A percentile compares a stretch with the other conserved stretches of the same genome.
Conservation (phyloP, 2,329 filamentous ascomycete genomes). For the Fusarium verrucosum region DNA sequence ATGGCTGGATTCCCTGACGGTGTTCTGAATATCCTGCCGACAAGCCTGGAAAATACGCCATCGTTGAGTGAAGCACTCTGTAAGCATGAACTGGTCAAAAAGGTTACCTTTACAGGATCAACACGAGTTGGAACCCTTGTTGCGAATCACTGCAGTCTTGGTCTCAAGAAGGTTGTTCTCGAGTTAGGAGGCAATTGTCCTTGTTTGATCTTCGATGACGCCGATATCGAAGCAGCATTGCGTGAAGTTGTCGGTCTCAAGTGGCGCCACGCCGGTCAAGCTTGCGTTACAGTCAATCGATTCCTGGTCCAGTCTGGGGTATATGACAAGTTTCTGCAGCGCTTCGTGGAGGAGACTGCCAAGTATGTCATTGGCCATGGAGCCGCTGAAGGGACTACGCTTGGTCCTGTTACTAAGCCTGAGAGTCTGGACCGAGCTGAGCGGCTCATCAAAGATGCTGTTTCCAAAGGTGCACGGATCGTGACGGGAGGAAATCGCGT, state of each 20-base stretch:
- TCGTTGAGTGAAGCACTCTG: slow-evolving; percentile 57
- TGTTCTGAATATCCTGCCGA: slow-evolving; percentile 65
- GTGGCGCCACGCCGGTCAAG: slow-evolving; percentile 75
- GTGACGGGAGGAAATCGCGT: slow-evolving; percentile 12
- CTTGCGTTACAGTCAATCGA: slow-evolving; percentile 71
- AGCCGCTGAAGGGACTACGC: slow-evolving; percentile 4
- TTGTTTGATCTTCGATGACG: slow-evolving; percentile 73
- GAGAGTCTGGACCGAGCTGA: slow-evolving; percentile 12
- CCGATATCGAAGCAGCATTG: slow-evolving; percentile 53
- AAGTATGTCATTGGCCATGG: slow-evolving; percentile 25
- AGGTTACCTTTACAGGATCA: slow-evolving; percentile 81
- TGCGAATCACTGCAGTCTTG: slow-evolving; percentile 65
- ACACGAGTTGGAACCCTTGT: slow-evolving; percentile 75
- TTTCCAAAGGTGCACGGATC: slow-evolving; percentile 3
- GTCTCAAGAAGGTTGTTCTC: slow-evolving; percentile 73
- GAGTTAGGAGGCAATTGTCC: slow-evolving; percentile 77
- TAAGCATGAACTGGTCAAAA: slow-evolving; percentile 59
- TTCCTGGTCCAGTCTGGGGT: slow-evolving; percentile 67
- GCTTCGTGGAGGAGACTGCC: slow-evolving; percentile 7
- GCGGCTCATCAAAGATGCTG: slow-evolving; percentile 22
- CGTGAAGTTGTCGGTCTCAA: slow-evolving; percentile 52
- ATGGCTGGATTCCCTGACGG: slow-evolving; percentile 80
- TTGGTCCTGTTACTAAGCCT: slow-evolving; percentile 28
- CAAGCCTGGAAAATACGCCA: slow-evolving; percentile 55
- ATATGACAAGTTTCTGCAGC: slow-evolving; percentile 55